Conservation (phyloP, 257 asterid species). For the Solanum chaucha region DNA sequence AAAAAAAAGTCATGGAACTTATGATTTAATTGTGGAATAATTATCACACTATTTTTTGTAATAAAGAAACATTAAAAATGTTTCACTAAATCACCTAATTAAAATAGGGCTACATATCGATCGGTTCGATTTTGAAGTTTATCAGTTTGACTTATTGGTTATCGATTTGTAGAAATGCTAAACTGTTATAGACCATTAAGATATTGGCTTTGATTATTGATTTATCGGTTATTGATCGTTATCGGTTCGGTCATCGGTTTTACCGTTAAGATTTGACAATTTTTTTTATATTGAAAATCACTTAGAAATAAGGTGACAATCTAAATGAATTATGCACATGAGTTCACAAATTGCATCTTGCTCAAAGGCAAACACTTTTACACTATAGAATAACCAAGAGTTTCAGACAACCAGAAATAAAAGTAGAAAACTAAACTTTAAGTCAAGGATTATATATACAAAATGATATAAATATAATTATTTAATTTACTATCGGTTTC, state of each 20-base stretch:
- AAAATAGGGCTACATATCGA: too few species aligned
- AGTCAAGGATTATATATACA: neutral
- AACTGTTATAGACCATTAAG: too few species aligned
- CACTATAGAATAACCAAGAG: too few species aligned
- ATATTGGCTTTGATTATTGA: too few species aligned
- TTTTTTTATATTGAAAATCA: too few species aligned
- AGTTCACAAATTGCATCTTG: neutral
- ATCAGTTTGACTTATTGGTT: too few species aligned
- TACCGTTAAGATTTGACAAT: neutral
- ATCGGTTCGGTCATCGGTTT: too few species aligned
- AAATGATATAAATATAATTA: too few species aligned
- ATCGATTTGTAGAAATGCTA: neutral
- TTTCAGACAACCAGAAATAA: too few species aligned
- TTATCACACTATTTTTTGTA: neutral
- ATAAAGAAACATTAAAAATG: neutral
- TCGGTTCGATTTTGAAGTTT: too few species aligned
- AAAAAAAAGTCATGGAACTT: neutral
- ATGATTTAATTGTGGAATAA: neutral
- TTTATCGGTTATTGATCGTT: too few species aligned
- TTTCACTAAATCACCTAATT: neutral
- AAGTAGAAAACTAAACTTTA: neutral
- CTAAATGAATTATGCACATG: neutral
- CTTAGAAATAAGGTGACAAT: neutral
- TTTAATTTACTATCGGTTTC: neutral
- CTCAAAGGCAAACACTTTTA: neutral